A percentile compares a stretch with the other conserved stretches of the same genome.
phyloP scores from a whole-genome alignment of 2,329 filamentous ascomycete genomes.

The Aspergillus pseudoviridinutans region DNA sequence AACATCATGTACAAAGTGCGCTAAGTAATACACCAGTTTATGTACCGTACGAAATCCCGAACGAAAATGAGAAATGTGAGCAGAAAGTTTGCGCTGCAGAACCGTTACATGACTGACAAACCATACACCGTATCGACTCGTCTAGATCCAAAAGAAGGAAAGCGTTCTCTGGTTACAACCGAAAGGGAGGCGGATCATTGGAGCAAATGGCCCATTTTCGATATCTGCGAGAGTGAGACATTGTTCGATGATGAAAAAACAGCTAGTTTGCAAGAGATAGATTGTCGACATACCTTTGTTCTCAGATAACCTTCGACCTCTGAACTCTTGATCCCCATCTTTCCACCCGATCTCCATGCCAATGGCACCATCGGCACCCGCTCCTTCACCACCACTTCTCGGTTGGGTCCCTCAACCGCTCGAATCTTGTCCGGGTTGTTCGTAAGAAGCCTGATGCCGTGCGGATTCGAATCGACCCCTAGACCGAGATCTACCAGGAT shows the following conservation, averaged over 20 bases:
- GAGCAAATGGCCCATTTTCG: slow-evolving; percentile 81
- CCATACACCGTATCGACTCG: background rate
- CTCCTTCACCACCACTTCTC: slow-evolving; percentile 84
- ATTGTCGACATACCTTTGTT: slow-evolving; percentile 68
- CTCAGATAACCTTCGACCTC: slow-evolving; percentile 93
- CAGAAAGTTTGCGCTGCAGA: background rate
- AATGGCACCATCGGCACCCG: slow-evolving; percentile 92
- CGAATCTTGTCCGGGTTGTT: slow-evolving; percentile 98
- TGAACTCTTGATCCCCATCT: slow-evolving; percentile 75
- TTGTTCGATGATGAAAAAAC: background rate
- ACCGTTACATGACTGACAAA: background rate
- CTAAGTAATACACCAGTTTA: background rate
- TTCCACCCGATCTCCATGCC: slow-evolving; percentile 77
- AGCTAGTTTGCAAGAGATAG: background rate
- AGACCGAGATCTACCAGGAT: slow-evolving; percentile 84
- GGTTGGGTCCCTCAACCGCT: slow-evolving; percentile 85
- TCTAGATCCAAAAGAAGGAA: slow-evolving; percentile 1
- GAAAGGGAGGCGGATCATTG: slow-evolving; percentile 26
- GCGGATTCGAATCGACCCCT: slow-evolving; percentile 57
- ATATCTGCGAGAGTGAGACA: slow-evolving; percentile 54
- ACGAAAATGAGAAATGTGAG: background rate
- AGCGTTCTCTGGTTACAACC: background rate
- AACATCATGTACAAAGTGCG: background rate
- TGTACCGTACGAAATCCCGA: background rate
- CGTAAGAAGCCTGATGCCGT: slow-evolving; percentile 71